Percentiles rank a stretch among this genome's conserved stretches.
These are phyloP conservation scores for Lepidium aucheri DNA, from an alignment of 345 rosid genomes.

Conservation along the genomic window DNA sequence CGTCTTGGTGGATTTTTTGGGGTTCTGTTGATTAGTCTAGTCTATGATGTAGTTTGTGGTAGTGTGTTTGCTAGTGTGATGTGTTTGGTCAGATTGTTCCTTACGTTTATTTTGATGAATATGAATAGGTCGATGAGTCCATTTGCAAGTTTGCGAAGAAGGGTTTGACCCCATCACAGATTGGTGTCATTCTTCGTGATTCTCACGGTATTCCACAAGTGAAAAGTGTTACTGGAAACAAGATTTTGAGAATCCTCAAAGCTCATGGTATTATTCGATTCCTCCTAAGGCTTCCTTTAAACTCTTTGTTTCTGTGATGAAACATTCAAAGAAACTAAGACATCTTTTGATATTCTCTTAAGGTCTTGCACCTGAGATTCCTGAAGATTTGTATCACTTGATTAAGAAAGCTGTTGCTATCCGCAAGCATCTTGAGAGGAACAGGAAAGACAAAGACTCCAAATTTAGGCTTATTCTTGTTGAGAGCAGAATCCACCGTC, in stretches of 20 bases:
- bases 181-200: constrained; percentile 73
- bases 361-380: constrained; percentile 92
- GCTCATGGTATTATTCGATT: constrained; percentile 38
- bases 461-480: constrained; percentile 85
- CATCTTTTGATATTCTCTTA: background rate
- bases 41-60: background rate
- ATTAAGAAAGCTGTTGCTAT: constrained; percentile 94
- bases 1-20: background rate
- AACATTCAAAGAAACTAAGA: background rate
- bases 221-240: constrained; percentile 63
- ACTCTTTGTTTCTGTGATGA: background rate
- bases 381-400: constrained; percentile 83
- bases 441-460: constrained; percentile 93
- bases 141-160: constrained; percentile 73
- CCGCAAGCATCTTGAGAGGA: constrained; percentile 94
- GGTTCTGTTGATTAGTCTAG: background rate
- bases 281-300: background rate
- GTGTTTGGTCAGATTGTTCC: background rate
- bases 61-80: background rate
- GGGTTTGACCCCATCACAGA: constrained; percentile 72
- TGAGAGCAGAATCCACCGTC: constrained; percentile 90
- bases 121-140: constrained; percentile 47
- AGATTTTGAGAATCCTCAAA: constrained; percentile 56
- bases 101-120: background rate
- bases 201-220: constrained; percentile 74